phyloP scores from a whole-genome alignment of 768 basidiomycete genomes.

The Boletus subcaerulescens region DNA sequence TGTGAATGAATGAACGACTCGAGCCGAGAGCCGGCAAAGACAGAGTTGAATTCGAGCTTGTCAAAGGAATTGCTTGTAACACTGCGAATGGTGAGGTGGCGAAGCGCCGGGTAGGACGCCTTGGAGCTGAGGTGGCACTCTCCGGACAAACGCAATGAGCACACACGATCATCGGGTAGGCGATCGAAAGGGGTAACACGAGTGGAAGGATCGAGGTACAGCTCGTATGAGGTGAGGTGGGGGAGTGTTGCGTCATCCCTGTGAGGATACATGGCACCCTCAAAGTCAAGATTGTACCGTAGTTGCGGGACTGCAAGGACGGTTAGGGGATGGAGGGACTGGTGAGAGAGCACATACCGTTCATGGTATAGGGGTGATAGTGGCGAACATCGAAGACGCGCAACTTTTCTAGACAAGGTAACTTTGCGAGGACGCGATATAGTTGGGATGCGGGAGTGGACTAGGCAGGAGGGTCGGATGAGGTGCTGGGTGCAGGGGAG shows the following conservation, averaged over 20 bases:
- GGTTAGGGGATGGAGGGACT: conserved; percentile 1
- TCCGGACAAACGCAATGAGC: conserved; percentile 37
- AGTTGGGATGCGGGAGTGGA: conserved; percentile 31
- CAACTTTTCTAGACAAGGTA: conserved; percentile 27
- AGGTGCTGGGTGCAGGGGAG: conserved; percentile 2
- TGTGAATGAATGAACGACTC: conserved; percentile 36
- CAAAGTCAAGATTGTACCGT: conserved; percentile 31
- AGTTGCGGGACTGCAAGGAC: conserved; percentile 16
- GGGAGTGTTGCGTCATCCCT: neutral
- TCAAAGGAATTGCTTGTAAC: conserved; percentile 38
- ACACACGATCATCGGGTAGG: conserved; percentile 22
- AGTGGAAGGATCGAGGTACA: conserved; percentile 32
- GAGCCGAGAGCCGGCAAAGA: conserved; percentile 31
- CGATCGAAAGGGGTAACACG: conserved; percentile 29
- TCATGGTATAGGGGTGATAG: conserved; percentile 21
- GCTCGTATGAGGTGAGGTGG: conserved; percentile 31
- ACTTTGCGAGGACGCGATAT: conserved; percentile 27
- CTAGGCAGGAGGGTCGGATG: conserved; percentile 3
- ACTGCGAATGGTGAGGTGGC: conserved; percentile 30
- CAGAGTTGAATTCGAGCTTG: conserved; percentile 22
- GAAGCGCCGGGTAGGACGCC: conserved; percentile 16
- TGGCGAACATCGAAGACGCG: conserved; percentile 34
- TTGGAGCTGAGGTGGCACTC: conserved; percentile 22
- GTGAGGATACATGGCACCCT: conserved; percentile 37
- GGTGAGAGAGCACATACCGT: conserved; percentile 1